Evolutionary conservation across 2,329 filamentous ascomycete genomes (phyloP), one percentile per base, ranked within the genome.

Genomic region (Eutypella sp.): DNA sequence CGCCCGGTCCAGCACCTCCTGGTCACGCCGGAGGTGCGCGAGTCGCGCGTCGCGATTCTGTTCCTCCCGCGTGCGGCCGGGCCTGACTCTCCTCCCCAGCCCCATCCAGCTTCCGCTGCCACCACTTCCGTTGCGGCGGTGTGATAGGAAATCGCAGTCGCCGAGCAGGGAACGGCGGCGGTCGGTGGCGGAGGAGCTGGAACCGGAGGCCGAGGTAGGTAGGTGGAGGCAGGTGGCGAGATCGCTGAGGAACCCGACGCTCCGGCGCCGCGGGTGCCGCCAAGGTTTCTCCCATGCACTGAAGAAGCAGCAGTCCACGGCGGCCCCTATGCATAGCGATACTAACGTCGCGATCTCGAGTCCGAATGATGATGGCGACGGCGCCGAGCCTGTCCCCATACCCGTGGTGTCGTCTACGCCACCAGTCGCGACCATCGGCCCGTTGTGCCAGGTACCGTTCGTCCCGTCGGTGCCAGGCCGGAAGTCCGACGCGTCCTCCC

Each of bases 231-330:
- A 29, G 9, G 56, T 40, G 0, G 48, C 38, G 66, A 39, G 42
- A 55, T 45, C 44, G 53, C 44, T 20, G 46, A 55, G 37, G 68
- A 45, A 7, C 51, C 45, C 57, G 60, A 63, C 65, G 47, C 67
- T 65, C 3, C 60, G 58, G 45, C 56, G 61, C 11, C 51, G 58
- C 41, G 80, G 74, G 46, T 82, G 72, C 38, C 69, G 68, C 86
- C 86, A 91, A 0, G 87, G 87, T 59, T 80, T 81, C 62, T 92
- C 87, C 38, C 85, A 76, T 24, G 78, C 68, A 24, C 75, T 77
- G 63, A 91, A 91, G 19, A 91, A 74, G 45, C 76, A 63, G 49
- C 82, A 81, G 58, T 91, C 84, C 1, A 82, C 79, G 2, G 80
- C 72, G 2, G 85, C 86, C 63, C 89, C 85, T 29, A 79, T 70